Conservation (phyloP, 306 rosid genomes). For the Quercus wislizeni region DNA sequence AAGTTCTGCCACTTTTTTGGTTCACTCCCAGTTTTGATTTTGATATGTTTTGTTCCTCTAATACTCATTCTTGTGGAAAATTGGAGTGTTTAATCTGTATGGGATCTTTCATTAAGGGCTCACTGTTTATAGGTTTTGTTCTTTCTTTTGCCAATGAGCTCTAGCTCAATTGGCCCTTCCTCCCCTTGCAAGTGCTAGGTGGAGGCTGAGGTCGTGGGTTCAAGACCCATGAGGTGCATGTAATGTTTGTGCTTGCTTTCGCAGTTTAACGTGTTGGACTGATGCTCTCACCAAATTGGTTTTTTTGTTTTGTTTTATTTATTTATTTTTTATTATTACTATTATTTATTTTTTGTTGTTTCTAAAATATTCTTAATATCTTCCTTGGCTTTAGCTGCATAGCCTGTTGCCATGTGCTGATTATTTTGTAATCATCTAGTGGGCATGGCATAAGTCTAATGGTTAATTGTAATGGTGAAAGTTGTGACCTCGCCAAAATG, state of each 20-base stretch:
- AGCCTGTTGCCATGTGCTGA: background rate
- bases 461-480: background rate
- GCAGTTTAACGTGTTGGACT: background rate
- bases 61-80: too few relatives aligned
- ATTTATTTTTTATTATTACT: too few relatives aligned
- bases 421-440: background rate
- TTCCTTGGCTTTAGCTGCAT: background rate
- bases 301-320: background rate
- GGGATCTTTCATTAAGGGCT: background rate
- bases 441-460: background rate
- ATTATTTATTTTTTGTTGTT: background rate
- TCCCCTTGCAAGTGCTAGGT: too few relatives aligned
- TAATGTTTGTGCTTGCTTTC: background rate
- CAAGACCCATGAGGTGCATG: too few relatives aligned
- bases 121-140: background rate
- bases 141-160: too few relatives aligned
- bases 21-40: background rate
- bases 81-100: background rate
- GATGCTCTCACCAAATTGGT: background rate
- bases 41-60: background rate
- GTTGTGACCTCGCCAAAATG: background rate
- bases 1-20: constrained; percentile 30
- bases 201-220: too few relatives aligned
- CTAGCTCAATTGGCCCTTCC: too few relatives aligned
- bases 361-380: background rate